Evolutionary conservation across 2,329 filamentous ascomycete genomes (phyloP).

Genomic region (Aspergillus ustus): DNA sequence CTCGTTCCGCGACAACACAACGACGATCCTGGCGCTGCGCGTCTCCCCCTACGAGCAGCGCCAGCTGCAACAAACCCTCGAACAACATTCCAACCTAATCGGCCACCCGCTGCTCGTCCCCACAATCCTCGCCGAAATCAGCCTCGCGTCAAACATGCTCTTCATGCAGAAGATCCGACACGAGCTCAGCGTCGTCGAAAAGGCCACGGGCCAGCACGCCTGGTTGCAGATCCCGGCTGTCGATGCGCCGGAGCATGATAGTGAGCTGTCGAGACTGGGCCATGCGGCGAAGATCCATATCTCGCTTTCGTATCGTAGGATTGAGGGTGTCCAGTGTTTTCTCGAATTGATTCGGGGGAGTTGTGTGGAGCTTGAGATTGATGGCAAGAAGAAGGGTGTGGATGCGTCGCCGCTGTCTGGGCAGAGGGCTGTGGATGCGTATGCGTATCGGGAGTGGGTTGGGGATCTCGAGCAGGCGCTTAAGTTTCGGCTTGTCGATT

Average conservation of each 20-base stretch:
- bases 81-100: conserved; percentile 1
- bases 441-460: conserved; percentile 9
- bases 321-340: conserved; percentile 1
- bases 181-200: conserved; percentile 14
- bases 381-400: too few relatives aligned
- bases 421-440: too few relatives aligned
- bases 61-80: not conserved
- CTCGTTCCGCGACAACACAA: not conserved
- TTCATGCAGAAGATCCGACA: conserved; percentile 17
- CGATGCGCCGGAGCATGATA: conserved; percentile 14
- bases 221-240: conserved; percentile 15
- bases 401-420: too few relatives aligned
- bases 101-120: conserved; percentile 8
- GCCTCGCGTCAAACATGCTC: not conserved
- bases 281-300: conserved; percentile 12
- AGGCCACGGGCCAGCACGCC: conserved; percentile 13
- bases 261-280: conserved; percentile 12
- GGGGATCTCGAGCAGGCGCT: conserved; percentile 1
- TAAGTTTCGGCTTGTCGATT: conserved; percentile 4
- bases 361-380: not conserved
- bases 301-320: conserved; percentile 2
- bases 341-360: not conserved
- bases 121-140: conserved; percentile 1
- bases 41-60: conserved; percentile 12
- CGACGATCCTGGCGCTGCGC: not conserved